Base-by-base conservation (phyloP, 2,329 filamentous ascomycete species). In the Cercospora sp. region DNA sequence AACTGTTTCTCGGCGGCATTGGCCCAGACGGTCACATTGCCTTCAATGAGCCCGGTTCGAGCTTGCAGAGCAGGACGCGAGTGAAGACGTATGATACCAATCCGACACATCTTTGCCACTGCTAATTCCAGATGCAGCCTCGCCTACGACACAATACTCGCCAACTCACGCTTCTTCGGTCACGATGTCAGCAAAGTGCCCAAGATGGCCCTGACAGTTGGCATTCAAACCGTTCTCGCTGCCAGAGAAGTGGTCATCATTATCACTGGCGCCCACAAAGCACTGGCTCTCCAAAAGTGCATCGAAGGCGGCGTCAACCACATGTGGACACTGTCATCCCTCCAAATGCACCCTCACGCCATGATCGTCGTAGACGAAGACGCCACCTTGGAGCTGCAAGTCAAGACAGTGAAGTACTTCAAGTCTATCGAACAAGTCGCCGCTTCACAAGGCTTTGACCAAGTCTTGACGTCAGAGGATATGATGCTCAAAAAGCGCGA, bases 1-100 rank as follows among this genome's bases (percentile, higher is more conserved):
- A 95, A 78, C 86, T 95, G 28, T 96, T 95, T 81, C 86, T 96
- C 4, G 91, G 91, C 16, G 92, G 92, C 51, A 93, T 96, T 65
- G 92, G 92, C 31, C 90, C 92, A 65, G 92, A 96, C 77, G 92
- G 92, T 5, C 92, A 96, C 80, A 92, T 96, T 71, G 92, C 92
- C 60, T 96, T 96, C 86, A 96, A 96, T 80, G 92, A 96, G 80
- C 92, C 92, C 3, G 92, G 92, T 48, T 93, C 91, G 10, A 92
- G 89, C 68, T 82, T 96, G 69, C 86, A 87, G 73, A 93, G 90
- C 66, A 87, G 91, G 58, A 96, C 92, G 12, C 86, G 92, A 69
- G 91, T 95, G 77, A 95, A 95, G 86, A 95, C 92, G 62, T 64
- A 33, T 28, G 62, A 7, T 12, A 12, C 12, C 12, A 6, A 12